Conservation (phyloP, 345 rosid species). For the Eucalyptus polyanthemos region DNA sequence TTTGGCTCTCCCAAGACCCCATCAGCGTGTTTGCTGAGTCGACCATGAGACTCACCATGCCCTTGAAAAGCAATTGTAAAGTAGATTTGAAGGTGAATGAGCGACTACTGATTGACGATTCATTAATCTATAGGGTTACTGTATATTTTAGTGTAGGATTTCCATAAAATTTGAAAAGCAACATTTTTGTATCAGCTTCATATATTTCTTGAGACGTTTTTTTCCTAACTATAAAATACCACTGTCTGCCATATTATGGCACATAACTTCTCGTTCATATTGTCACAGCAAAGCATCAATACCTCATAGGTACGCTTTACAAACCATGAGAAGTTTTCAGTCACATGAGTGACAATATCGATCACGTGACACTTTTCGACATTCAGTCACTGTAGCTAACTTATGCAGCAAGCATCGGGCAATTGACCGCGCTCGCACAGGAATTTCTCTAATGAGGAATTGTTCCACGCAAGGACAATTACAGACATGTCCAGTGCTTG, state of each 20-base stretch:
- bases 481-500: neutral
- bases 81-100: neutral
- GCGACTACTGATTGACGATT: neutral
- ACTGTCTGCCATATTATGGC: neutral
- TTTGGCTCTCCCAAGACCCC: slow-evolving; percentile 12
- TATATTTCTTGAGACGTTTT: neutral
- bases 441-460: neutral
- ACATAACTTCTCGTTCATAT: neutral
- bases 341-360: neutral
- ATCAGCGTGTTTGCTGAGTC: slow-evolving; percentile 7
- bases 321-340: neutral
- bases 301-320: neutral
- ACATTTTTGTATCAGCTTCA: neutral
- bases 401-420: neutral
- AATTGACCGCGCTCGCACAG: neutral
- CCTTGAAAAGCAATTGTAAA: neutral
- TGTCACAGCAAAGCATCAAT: neutral
- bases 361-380: neutral
- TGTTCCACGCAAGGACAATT: neutral
- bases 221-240: neutral
- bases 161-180: neutral
- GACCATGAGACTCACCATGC: slow-evolving; percentile 24
- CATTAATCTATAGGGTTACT: neutral
- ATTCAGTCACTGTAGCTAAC: neutral
- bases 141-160: neutral